Evolutionary conservation across 345 rosid genomes (phyloP).

Genomic region (Eucalyptus melliodora): DNA sequence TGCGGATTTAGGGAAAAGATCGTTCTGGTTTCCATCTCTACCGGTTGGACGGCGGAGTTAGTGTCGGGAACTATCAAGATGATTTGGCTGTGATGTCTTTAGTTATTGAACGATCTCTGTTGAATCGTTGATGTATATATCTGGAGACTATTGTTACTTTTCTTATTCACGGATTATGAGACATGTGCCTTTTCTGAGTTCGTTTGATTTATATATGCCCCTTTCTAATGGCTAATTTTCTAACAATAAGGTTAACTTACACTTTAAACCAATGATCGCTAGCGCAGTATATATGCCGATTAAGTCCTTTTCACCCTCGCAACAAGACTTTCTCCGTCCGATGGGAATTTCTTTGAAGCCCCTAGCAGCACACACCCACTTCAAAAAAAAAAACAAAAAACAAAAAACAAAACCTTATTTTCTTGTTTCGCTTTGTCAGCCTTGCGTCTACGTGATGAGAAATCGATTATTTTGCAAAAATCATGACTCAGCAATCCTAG

Average conservation of each 20-base stretch:
- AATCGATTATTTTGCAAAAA: too few relatives aligned
- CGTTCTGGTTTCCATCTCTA: neutral
- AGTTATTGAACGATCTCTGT: neutral
- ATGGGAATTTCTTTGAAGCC: too few relatives aligned
- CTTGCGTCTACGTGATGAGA: too few relatives aligned
- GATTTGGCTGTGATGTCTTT: neutral
- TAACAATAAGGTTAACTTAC: too few relatives aligned
- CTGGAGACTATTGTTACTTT: neutral
- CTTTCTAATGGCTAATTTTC: neutral
- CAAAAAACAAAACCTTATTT: accelerated
- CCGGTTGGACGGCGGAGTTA: neutral
- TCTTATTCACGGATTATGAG: neutral
- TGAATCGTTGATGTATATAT: neutral
- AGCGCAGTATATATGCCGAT: neutral
- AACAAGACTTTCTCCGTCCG: neutral
- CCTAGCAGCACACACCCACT: too few relatives aligned
- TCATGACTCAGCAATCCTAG: too few relatives aligned
- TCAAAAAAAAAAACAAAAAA: too few relatives aligned
- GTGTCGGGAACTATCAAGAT: neutral
- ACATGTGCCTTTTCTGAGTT: neutral
- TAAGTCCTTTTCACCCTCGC: neutral
- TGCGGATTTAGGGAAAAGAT: neutral
- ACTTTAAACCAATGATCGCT: neutral
- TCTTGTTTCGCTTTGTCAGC: too few relatives aligned
- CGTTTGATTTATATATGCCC: too few relatives aligned